Percentiles rank a stretch among this genome's conserved stretches.
Conservation (phyloP, 148 eudicot species). For the Camellia granthamiana region DNA sequence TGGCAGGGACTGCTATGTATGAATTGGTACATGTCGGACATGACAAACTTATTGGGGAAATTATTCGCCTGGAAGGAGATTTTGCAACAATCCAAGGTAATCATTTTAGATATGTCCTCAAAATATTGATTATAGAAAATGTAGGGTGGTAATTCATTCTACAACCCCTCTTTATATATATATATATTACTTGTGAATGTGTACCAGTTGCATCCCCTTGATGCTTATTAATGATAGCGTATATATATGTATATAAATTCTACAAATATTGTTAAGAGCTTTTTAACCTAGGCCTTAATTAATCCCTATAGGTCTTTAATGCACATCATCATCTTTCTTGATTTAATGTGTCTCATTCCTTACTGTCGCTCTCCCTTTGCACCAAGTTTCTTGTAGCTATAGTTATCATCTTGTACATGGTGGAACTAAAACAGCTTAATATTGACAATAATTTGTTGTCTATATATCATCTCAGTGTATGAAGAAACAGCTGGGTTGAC, state of each 20-base stretch:
- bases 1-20: conserved; percentile 99
- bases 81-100: conserved; percentile 99
- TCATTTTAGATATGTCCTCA: neutral
- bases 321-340: neutral
- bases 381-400: neutral
- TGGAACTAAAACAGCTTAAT: neutral
- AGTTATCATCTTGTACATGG: neutral
- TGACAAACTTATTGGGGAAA: conserved; percentile 97
- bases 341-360: neutral
- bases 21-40: conserved; percentile 97
- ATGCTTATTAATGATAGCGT: too few species aligned
- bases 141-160: too few species aligned
- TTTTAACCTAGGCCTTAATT: neutral
- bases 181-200: too few species aligned
- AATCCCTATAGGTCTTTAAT: neutral
- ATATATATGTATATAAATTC: too few species aligned
- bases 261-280: neutral
- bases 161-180: too few species aligned
- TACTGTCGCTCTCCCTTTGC: neutral
- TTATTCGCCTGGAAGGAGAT: conserved; percentile 95
- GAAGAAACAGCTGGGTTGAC: conserved; percentile 97
- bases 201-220: too few species aligned
- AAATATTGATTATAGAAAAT: too few species aligned
- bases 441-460: neutral
- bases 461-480: conserved; percentile 52